Conservation (phyloP, 441 rosid species). For the Lepidium campestre region DNA sequence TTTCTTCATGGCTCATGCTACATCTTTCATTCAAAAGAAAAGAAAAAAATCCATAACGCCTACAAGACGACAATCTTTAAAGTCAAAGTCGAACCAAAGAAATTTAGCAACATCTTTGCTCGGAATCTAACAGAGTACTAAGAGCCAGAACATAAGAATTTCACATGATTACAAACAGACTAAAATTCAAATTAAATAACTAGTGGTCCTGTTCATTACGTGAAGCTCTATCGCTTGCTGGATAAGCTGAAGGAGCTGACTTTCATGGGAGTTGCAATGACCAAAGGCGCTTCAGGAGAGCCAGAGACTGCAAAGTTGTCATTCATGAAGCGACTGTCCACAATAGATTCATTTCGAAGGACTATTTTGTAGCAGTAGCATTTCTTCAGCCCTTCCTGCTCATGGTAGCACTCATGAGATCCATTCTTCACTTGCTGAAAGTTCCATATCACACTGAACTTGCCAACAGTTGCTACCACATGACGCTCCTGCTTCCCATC, state of each 20-base stretch:
- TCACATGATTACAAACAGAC: constrained; percentile 14
- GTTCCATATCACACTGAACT: constrained; percentile 95
- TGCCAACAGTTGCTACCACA: constrained; percentile 94
- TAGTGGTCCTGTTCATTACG: constrained; percentile 46
- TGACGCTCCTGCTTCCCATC: constrained; percentile 96
- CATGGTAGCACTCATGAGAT: constrained; percentile 78
- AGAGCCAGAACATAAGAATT: background rate
- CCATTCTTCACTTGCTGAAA: constrained; percentile 93
- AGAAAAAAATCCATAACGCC: background rate
- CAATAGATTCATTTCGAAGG: constrained; percentile 83
- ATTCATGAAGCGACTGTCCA: constrained; percentile 97
- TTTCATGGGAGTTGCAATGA: constrained; percentile 89
- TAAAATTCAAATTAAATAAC: constrained; percentile 33
- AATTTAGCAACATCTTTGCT: constrained; percentile 7
- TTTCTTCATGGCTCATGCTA: background rate
- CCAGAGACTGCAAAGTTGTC: constrained; percentile 87
- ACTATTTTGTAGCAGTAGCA: constrained; percentile 96
- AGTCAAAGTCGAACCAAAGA: constrained; percentile 5
- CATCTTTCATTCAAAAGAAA: background rate
- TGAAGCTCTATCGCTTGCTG: constrained; percentile 49
- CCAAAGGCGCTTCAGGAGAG: constrained; percentile 95
- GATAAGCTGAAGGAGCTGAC: constrained; percentile 98
- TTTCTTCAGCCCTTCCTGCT: constrained; percentile 92
- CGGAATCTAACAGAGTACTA: constrained; percentile 14
- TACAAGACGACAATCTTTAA: background rate